phyloP scores from a whole-genome alignment of 2,329 filamentous ascomycete species.

The Cercospora sp. region DNA sequence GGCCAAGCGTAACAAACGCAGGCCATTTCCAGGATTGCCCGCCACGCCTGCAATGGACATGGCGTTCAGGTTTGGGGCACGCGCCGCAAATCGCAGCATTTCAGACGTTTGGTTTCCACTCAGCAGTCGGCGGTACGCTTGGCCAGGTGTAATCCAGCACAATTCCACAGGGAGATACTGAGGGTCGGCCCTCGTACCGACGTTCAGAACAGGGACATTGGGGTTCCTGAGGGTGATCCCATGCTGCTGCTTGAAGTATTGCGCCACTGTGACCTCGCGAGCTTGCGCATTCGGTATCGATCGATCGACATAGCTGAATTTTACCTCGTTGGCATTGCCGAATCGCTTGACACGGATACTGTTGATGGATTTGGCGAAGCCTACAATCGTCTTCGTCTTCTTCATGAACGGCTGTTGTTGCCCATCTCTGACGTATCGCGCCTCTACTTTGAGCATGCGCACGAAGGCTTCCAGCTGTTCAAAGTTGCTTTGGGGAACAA shows the following conservation, averaged over 20 bases:
- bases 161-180: slow-evolving; percentile 67
- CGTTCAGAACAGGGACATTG: slow-evolving; percentile 58
- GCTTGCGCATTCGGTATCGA: slow-evolving; percentile 28
- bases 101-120: slow-evolving; percentile 59
- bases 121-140: slow-evolving; percentile 62
- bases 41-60: slow-evolving; percentile 55
- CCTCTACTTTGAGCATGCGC: slow-evolving; percentile 35
- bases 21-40: slow-evolving; percentile 49
- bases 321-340: slow-evolving; percentile 50
- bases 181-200: slow-evolving; percentile 59
- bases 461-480: slow-evolving; percentile 32
- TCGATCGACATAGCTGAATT: slow-evolving; percentile 44
- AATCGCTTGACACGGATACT: slow-evolving; percentile 28
- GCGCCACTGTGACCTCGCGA: slow-evolving; percentile 52
- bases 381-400: slow-evolving; percentile 49
- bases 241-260: slow-evolving; percentile 50
- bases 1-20: slow-evolving; percentile 57
- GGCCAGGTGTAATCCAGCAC: slow-evolving; percentile 63
- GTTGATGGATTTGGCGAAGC: slow-evolving; percentile 43
- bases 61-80: slow-evolving; percentile 66
- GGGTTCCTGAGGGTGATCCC: slow-evolving; percentile 51
- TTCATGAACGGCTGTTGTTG: slow-evolving; percentile 26
- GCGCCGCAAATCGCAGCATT: slow-evolving; percentile 74
- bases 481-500: slow-evolving; percentile 29
- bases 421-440: slow-evolving; percentile 30